These are phyloP conservation scores for Raphanus sativus DNA, from an alignment of 345 rosid genomes.

Conservation along the genomic window DNA sequence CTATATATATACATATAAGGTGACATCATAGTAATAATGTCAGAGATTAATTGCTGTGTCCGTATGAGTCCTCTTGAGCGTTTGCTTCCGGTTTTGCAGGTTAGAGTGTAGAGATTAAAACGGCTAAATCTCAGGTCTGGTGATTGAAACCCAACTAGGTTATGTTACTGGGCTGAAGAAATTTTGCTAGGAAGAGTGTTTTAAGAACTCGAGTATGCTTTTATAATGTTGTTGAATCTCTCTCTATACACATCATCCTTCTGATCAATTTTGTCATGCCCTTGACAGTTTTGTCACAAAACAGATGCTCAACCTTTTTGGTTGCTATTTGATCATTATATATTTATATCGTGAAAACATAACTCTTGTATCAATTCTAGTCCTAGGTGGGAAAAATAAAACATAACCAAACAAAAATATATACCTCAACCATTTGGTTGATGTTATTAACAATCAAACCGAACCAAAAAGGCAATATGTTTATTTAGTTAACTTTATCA, in stretches of 20 bases:
- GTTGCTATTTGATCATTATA: background rate
- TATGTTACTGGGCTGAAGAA: background rate
- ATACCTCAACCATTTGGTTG: too few relatives aligned
- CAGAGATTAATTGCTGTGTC: background rate
- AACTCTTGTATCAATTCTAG: too few relatives aligned
- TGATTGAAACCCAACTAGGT: background rate
- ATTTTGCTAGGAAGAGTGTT: background rate
- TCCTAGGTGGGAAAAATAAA: too few relatives aligned
- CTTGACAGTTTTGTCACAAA: background rate
- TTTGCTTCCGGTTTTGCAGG: conserved; percentile 11
- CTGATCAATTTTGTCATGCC: background rate
- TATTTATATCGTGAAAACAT: too few relatives aligned
- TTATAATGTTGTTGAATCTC: background rate
- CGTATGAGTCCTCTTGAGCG: background rate
- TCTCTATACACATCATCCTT: background rate
- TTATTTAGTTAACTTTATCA: too few relatives aligned
- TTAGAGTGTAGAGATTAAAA: background rate
- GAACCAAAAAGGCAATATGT: too few relatives aligned
- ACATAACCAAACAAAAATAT: too few relatives aligned
- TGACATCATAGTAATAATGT: conserved; percentile 6
- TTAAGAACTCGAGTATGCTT: background rate
- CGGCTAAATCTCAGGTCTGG: background rate
- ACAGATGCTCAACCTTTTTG: background rate
- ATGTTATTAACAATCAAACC: too few relatives aligned
- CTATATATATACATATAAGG: conserved; percentile 8